phyloP scores from a whole-genome alignment of 805 yeast genomes.

The Pichia heedii region DNA sequence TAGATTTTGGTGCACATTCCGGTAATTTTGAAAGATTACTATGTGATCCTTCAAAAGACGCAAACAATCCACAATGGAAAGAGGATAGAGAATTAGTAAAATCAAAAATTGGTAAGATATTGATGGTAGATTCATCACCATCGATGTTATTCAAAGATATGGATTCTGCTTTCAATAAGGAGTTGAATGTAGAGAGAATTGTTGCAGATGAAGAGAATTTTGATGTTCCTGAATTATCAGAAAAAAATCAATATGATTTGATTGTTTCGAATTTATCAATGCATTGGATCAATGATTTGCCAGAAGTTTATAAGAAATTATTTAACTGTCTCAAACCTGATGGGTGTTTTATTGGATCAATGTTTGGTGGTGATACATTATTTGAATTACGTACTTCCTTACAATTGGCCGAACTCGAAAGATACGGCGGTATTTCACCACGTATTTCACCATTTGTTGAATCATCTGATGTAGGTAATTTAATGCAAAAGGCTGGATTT shows the following conservation, averaged over 20 bases:
- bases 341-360: slow-evolving; percentile 71
- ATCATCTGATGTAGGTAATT: slow-evolving; percentile 63
- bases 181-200: slow-evolving; percentile 39
- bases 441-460: slow-evolving; percentile 75
- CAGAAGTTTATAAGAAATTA: slow-evolving; percentile 47
- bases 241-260: slow-evolving; percentile 47
- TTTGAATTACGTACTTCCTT: slow-evolving; percentile 72
- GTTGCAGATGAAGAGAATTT: slow-evolving; percentile 64
- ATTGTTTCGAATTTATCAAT: slow-evolving; percentile 63
- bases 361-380: slow-evolving; percentile 80
- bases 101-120: slow-evolving; percentile 41
- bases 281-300: slow-evolving; percentile 87
- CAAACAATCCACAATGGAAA: slow-evolving; percentile 31
- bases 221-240: slow-evolving; percentile 32
- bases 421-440: slow-evolving; percentile 73
- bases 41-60: slow-evolving; percentile 30
- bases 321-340: slow-evolving; percentile 61
- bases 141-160: slow-evolving; percentile 46
- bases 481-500: slow-evolving; percentile 69
- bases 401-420: slow-evolving; percentile 75
- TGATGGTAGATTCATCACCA: slow-evolving; percentile 59
- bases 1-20: slow-evolving; percentile 68
- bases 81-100: slow-evolving; percentile 47
- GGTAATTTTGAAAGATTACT: slow-evolving; percentile 41
- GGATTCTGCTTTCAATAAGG: slow-evolving; percentile 33